Evolutionary conservation across 2,329 filamentous ascomycete species (phyloP), one percentile per base, ranked within the genome.

Genomic region (Periconia sp.): DNA sequence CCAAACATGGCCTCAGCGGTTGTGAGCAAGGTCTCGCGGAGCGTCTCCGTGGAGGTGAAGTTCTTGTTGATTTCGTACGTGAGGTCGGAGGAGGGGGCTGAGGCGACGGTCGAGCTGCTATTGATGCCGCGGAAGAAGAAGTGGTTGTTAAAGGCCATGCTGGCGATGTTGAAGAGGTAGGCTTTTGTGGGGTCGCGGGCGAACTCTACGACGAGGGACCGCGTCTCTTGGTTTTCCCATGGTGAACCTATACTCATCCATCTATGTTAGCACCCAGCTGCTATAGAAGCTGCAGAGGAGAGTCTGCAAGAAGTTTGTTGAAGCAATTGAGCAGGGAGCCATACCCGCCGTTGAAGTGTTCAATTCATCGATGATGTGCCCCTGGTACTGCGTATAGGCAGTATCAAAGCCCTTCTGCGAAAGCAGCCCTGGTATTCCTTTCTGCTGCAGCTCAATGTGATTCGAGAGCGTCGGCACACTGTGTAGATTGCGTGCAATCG

Each of bases 1-100:
- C 92, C 94, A 75, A 99, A 97, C 91, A 97, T 96, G 74, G 85
- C 82, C 56, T 83, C 79, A 45, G 92, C 92, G 28, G 87, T 95
- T 53, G 85, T 77, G 63, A 94, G 72, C 72, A 99, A 85, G 68
- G 94, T 88, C 58, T 80, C 79, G 66, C 85, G 85, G 46, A 99
- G 83, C 21, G 88, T 92, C 54, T 95, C 87, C 59, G 95, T 77
- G 59, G 86, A 90, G 65, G 87, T 87, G 76, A 96, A 97, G 61
- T 84, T 84, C 55, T 76, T 73, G 60, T 82, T 77, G 57, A 97
- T 83, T 43, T 81, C 78, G 44, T 65, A 55, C 73, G 65, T 46
- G 82, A 83, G 54, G 88, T 86, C 54, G 71, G 59, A 34, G 70
- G 55, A 40, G 57, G 65, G 65, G 8, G 43, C 28, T 36, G 63